Base-by-base conservation (phyloP, 2,329 filamentous ascomycete species). In the Corniculantispora saksenae region DNA sequence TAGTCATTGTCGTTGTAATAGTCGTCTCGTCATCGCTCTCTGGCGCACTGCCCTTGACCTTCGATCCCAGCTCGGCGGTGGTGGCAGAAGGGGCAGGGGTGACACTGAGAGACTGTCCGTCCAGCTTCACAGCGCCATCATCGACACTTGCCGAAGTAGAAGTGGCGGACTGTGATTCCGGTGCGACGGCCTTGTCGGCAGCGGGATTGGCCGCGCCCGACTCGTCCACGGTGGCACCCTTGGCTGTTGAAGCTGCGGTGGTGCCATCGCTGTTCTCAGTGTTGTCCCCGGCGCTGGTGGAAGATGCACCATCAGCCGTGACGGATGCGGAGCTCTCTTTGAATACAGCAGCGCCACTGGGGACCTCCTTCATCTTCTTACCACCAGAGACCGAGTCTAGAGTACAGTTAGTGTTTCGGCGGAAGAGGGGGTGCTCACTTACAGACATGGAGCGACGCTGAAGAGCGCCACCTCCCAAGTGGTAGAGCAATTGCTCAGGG, bases 351-450 rank as follows among this genome's bases (percentile, higher is more conserved):
- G 60, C 21, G 50, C 43, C 38, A 57, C 60, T 48, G 12, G 50
- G 60, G 2, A 47, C 4, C 3, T 32, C 19, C 13, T 35, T 48
- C 8, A n/a, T 32, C 35, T 64, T 35, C 15, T 25, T 45, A 35
- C 32, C 13, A 3, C 63, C 63, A 48, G 64, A 40, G 2, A 68
- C 70, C 10, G 68, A 60, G 59, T 66, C 66, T 68, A 71, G 65
- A 50, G 66, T 67, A 71, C 72, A 74, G 67, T 74, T 69, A 71
- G 69, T 57, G 50, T 70, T 72, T 66, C 70, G 66, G 27, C 65
- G 68, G 40, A 68, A 67, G 15, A 70, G 56, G 27, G 71, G 57
- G 29, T 69, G 66, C 27, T 63, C 69, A 71, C 73, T 70, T 66
- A 74, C 73, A 64, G 68, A 35, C 13, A 67, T 66, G 27, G 57